Percentiles rank a stretch among this genome's conserved stretches.
These are phyloP conservation scores for Metarhizium robertsii DNA, from an alignment of 2,329 filamentous ascomycete genomes.

Conservation along the genomic window DNA sequence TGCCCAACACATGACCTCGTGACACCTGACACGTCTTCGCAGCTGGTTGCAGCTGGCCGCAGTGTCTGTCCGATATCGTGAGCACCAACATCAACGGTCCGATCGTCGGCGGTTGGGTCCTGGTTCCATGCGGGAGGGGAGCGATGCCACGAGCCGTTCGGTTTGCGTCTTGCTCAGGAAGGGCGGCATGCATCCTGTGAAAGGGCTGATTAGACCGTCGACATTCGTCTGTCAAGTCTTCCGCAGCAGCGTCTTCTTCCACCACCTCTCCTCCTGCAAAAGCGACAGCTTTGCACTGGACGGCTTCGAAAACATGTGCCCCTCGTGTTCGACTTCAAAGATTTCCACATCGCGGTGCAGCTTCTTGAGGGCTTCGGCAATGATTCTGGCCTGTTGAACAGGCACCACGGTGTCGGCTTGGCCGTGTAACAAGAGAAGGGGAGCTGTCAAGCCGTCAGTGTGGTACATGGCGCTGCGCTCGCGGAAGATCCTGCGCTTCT, in stretches of 20 bases:
- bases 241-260: slow-evolving; percentile 29
- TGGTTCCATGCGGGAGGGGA: no score
- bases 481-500: slow-evolving; percentile 30
- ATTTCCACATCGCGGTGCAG: slow-evolving; percentile 35
- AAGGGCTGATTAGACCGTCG: no score
- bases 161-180: no score
- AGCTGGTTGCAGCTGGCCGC: no score
- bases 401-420: slow-evolving; percentile 48
- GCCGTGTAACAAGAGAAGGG: slow-evolving; percentile 48
- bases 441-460: slow-evolving; percentile 36
- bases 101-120: no score
- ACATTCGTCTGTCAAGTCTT: not conserved
- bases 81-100: no score
- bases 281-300: slow-evolving; percentile 29
- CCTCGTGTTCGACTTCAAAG: slow-evolving; percentile 38
- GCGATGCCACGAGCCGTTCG: no score
- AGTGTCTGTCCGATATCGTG: not conserved
- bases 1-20: no score
- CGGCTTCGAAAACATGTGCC: slow-evolving; percentile 37
- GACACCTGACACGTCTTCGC: no score
- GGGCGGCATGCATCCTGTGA: no score
- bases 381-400: slow-evolving; percentile 42
- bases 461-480: slow-evolving; percentile 40
- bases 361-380: slow-evolving; percentile 34
- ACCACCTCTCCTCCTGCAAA: slow-evolving; percentile 37